Base-by-base conservation (phyloP, 1,284 basidiomycete genomes). In the Rhodotorula sp. region DNA sequence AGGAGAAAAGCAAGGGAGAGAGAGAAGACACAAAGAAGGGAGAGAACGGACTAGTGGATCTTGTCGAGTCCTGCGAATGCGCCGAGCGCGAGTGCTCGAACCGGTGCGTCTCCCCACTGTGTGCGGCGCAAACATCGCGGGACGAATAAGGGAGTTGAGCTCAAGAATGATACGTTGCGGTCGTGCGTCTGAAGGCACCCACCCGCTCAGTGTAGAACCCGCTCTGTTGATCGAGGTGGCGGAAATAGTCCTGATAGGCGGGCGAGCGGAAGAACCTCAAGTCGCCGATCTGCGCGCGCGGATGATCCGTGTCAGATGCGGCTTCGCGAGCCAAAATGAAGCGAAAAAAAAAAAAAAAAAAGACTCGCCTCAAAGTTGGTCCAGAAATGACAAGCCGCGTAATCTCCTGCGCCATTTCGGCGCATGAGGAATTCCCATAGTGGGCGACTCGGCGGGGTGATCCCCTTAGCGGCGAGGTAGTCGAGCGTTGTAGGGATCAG, bases 41-140 rank as follows among this genome's bases (percentile, higher is more conserved):
- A 2, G 1, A 23, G 23, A 26, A 52, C 77, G 65, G 47, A 78
- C 77, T 78, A 74, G 62, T 78, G 77, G 3, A 77, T 69, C 49
- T 65, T 64, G 19, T 76, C 69, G 38, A 72, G 62, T 1, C 64
- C 68, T 12, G 74, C 62, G 15, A 77, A 63, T 14, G 73, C 55
- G n/a, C 70, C 75, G 31, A 75, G 68, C 2, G 79, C 81, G 65
- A 82, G 78, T 31, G 79, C 78, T 54, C 81, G 79, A 2, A 82
- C 80, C 10, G 81, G 82, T 4, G 81, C 82, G 66, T 83, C 82
- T 16, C 81, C 81, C 82, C 82, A 83, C 68, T 80, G 38, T 43
- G 10, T 12, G 10, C 38, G 38, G 38, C 38, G 77, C 70, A 78
- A 5, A 31, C 47, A 23, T 38, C 2, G 31, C 19, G 21, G 34